Evolutionary conservation across 805 yeast genomes (phyloP).

Genomic region (Wickerhamiella sorbophila): DNA sequence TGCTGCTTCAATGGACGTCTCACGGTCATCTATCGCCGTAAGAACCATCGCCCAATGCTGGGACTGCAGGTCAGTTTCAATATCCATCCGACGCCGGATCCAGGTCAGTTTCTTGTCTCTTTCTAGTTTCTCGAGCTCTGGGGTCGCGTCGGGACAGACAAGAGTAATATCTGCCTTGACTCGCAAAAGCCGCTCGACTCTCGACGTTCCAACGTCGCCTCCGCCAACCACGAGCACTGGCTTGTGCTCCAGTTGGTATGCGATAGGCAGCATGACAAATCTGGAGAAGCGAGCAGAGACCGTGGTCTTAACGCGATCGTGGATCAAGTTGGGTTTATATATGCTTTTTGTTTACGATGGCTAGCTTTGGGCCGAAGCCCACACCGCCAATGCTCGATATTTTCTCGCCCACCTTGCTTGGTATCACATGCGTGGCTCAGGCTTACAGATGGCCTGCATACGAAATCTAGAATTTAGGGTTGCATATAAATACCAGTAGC

Average conservation of each 20-base stretch:
- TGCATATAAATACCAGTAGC: too few relatives aligned
- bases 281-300: too few relatives aligned
- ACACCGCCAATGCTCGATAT: too few relatives aligned
- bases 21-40: constrained; percentile 63
- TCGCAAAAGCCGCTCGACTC: constrained; percentile 49
- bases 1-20: constrained; percentile 42
- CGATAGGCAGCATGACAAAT: constrained; percentile 14
- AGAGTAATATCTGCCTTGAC: constrained; percentile 63
- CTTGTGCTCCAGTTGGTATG: constrained; percentile 25
- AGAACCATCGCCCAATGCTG: constrained; percentile 49
- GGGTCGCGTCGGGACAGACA: constrained; percentile 33
- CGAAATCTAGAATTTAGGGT: too few relatives aligned
- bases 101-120: constrained; percentile 9
- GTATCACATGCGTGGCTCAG: too few relatives aligned
- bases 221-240: constrained; percentile 67
- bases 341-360: too few relatives aligned
- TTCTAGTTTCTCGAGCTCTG: constrained; percentile 34
- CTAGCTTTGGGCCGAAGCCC: too few relatives aligned
- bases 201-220: constrained; percentile 48
- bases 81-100: constrained; percentile 9
- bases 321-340: too few relatives aligned
- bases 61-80: constrained; percentile 18
- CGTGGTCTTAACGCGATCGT: too few relatives aligned
- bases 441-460: too few relatives aligned
- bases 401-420: too few relatives aligned